Percentiles rank a stretch among this genome's conserved stretches.
phyloP scores from a whole-genome alignment of 108 stramenopile genomes.

The Cyclotella choctawhatcheeana region DNA sequence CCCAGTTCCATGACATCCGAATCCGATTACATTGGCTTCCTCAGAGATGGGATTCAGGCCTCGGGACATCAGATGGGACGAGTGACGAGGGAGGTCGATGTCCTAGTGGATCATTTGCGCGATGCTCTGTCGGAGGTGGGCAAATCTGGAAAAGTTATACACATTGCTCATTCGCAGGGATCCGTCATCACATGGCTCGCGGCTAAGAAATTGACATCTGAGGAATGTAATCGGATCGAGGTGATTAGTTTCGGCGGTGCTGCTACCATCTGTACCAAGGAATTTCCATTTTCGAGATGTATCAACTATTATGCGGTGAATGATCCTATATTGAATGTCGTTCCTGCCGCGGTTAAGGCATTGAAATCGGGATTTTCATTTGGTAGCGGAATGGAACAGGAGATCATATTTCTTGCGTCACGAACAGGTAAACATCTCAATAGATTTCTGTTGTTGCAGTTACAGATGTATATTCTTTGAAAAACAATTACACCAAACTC shows the following conservation, averaged over 20 bases:
- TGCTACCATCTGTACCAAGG: conserved; percentile 62
- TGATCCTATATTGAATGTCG: conserved; percentile 84
- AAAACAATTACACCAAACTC: too few relatives aligned
- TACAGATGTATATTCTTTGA: conserved; percentile 15
- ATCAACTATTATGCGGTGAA: conserved; percentile 91
- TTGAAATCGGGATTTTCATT: conserved; percentile 71
- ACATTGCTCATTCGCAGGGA: conserved; percentile 91
- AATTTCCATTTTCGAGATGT: conserved; percentile 80
- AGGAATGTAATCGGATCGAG: conserved; percentile 83
- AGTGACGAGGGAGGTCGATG: conserved; percentile 82
- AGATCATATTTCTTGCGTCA: conserved; percentile 48
- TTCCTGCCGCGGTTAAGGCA: conserved; percentile 74
- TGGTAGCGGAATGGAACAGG: conserved; percentile 50
- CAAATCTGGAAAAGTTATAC: conserved; percentile 74
- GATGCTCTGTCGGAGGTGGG: conserved; percentile 66
- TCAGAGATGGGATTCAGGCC: conserved; percentile 83
- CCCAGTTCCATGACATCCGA: conserved; percentile 80
- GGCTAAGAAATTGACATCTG: conserved; percentile 58
- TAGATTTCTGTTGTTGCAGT: too few relatives aligned
- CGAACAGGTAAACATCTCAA: conserved; percentile 31
- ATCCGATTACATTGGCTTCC: conserved; percentile 75
- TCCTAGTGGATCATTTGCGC: conserved; percentile 72
- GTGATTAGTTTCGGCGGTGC: conserved; percentile 64
- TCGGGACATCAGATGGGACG: conserved; percentile 76
- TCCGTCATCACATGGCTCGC: conserved; percentile 85